Evolutionary conservation across 345 rosid genomes (phyloP).

Genomic region (Melaleuca quinquenervia): DNA sequence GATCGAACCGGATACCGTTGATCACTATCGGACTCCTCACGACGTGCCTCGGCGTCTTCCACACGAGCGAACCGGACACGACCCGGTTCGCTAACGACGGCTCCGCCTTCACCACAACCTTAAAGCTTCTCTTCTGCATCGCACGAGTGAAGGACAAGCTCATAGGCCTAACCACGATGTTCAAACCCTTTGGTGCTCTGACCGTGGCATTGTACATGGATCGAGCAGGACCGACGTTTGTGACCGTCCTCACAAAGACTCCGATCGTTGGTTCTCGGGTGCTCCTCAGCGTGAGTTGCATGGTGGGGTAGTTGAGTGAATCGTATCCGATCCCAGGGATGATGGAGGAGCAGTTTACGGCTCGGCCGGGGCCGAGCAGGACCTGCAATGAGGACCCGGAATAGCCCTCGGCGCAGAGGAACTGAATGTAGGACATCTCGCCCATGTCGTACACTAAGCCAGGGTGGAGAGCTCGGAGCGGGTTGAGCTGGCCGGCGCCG

Average conservation of each 20-base stretch:
- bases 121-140: slow-evolving; percentile 49
- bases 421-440: slow-evolving; percentile 64
- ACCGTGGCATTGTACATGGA: slow-evolving; percentile 51
- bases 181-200: slow-evolving; percentile 50
- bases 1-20: slow-evolving; percentile 4
- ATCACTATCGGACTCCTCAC: slow-evolving; percentile 78
- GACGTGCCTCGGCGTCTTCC: slow-evolving; percentile 44
- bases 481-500: slow-evolving; percentile 81
- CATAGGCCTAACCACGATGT: slow-evolving; percentile 44
- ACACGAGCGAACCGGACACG: slow-evolving; percentile 52
- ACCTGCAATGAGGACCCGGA: slow-evolving; percentile 37
- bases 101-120: slow-evolving; percentile 58
- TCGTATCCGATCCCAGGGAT: slow-evolving; percentile 64
- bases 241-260: slow-evolving; percentile 54
- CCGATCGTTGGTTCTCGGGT: slow-evolving; percentile 17
- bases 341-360: slow-evolving; percentile 59
- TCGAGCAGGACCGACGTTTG: slow-evolving; percentile 51
- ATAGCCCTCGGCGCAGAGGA: slow-evolving; percentile 76
- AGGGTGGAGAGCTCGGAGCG: slow-evolving; percentile 45
- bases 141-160: slow-evolving; percentile 37
- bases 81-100: slow-evolving; percentile 20
- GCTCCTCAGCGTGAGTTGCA: slow-evolving; percentile 39
- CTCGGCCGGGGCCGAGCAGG: slow-evolving; percentile 27
- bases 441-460: slow-evolving; percentile 73
- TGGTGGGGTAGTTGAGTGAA: slow-evolving; percentile 76